phyloP scores from a whole-genome alignment of 176 grass and related monocot species.

The Oryza brachyantha region DNA sequence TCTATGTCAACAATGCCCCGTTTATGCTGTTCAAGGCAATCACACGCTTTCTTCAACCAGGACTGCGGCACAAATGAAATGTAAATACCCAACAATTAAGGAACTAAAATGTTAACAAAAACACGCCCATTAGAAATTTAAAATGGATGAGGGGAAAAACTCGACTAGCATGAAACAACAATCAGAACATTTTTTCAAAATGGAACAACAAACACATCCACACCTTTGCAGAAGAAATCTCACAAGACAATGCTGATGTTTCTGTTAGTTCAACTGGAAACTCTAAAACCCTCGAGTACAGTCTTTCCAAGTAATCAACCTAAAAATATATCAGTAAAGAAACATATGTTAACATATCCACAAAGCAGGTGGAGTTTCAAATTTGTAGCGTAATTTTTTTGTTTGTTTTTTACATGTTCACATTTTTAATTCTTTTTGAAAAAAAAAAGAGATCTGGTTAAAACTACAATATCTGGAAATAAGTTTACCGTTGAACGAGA shows the following conservation, averaged over 20 bases:
- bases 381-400: background rate
- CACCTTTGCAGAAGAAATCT: conserved; percentile 88
- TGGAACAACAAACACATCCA: too few relatives aligned
- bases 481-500: conserved; percentile 61
- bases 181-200: conserved; percentile 8
- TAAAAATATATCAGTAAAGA: conserved; percentile 37
- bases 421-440: background rate
- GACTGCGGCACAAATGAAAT: conserved; percentile 49
- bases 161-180: conserved; percentile 11
- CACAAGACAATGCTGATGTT: conserved; percentile 42
- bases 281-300: conserved; percentile 48
- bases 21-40: conserved; percentile 53
- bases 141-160: background rate
- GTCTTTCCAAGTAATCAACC: conserved; percentile 68
- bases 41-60: conserved; percentile 58
- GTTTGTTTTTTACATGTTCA: conserved; percentile 11
- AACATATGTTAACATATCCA: conserved; percentile 17
- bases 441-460: background rate
- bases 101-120: background rate
- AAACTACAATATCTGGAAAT: background rate
- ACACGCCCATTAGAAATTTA: background rate
- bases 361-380: conserved; percentile 31
- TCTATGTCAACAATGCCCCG: conserved; percentile 45
- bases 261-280: conserved; percentile 63
- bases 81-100: conserved; percentile 13